These are phyloP conservation scores for Lentinus brumalis DNA, from an alignment of 768 basidiomycete species.

Conservation along the genomic window DNA sequence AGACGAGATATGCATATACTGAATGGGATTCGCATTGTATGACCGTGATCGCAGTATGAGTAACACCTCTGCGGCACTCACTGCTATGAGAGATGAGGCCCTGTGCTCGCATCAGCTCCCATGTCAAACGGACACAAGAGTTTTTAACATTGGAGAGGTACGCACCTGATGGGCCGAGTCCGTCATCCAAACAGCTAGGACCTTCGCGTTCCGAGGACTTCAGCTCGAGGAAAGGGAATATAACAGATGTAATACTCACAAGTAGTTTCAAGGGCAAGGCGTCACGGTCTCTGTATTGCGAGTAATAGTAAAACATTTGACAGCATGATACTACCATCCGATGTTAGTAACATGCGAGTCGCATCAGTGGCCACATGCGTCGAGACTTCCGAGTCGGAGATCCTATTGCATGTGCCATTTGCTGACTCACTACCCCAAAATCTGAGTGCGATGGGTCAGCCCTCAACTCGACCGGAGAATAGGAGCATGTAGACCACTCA, in stretches of 20 bases:
- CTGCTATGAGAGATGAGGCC: slow-evolving; percentile 27
- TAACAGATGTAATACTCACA: too few species aligned
- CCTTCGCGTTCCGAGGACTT: slow-evolving; percentile 4
- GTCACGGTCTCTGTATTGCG: slow-evolving; percentile 46
- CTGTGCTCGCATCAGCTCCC: slow-evolving; percentile 6
- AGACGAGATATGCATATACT: slow-evolving; percentile 58
- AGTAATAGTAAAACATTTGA: slow-evolving; percentile 59
- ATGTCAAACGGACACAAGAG: not conserved
- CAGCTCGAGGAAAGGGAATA: slow-evolving; percentile 12
- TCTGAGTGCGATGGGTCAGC: slow-evolving; percentile 26
- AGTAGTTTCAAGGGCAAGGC: slow-evolving; percentile 53
- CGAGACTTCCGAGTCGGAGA: too few species aligned
- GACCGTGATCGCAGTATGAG: not conserved
- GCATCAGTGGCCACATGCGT: too few species aligned
- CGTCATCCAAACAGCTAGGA: slow-evolving; percentile 17
- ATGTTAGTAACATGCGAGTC: too few species aligned
- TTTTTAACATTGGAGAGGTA: too few species aligned
- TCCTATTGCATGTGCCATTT: too few species aligned
- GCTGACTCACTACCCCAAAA: slow-evolving; percentile 56
- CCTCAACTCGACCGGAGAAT: too few species aligned
- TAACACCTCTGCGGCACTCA: not conserved
- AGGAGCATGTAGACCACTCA: slow-evolving; percentile 33
- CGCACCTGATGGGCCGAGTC: slow-evolving; percentile 27
- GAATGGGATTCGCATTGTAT: too few species aligned
- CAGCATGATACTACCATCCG: slow-evolving; percentile 50